Evolutionary conservation across 140 eudicot genomes (phyloP).

Genomic region (Cichorium intybus): DNA sequence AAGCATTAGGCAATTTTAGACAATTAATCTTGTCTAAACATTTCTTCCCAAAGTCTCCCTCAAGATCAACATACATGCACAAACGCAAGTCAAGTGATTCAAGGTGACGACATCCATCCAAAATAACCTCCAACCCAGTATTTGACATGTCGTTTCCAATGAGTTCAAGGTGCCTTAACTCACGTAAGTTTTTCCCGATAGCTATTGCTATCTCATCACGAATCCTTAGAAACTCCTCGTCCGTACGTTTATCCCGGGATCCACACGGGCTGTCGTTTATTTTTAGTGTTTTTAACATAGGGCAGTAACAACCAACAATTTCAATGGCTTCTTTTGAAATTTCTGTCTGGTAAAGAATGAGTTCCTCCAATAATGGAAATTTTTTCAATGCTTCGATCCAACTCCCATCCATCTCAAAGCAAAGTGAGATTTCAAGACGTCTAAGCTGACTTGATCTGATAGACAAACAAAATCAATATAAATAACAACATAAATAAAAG

Average conservation of each 20-base stretch:
- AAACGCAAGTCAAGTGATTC: not conserved
- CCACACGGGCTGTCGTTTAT: not conserved
- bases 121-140: not conserved
- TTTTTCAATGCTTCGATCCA: not conserved
- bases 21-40: not conserved
- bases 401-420: not conserved
- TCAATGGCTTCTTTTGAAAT: conserved; percentile 3
- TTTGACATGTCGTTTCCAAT: conserved; percentile 1
- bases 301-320: not conserved
- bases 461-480: not conserved
- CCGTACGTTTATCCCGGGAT: not conserved
- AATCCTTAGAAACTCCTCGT: too few relatives aligned
- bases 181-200: not conserved
- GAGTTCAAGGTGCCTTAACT: conserved; percentile 10
- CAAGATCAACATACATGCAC: not conserved
- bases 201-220: not conserved
- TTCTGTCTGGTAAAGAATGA: not conserved
- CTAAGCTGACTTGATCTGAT: conserved; percentile 3
- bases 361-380: conserved; percentile 4
- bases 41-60: not conserved
- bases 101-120: conserved; percentile 3
- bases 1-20: not conserved
- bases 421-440: conserved; percentile 1
- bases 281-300: not conserved
- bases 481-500: not conserved